Evolutionary conservation across 495 filamentous ascomycete genomes (phyloP), one percentile per base, ranked within the genome.

Genomic region (Penicillium longicatenatum): DNA sequence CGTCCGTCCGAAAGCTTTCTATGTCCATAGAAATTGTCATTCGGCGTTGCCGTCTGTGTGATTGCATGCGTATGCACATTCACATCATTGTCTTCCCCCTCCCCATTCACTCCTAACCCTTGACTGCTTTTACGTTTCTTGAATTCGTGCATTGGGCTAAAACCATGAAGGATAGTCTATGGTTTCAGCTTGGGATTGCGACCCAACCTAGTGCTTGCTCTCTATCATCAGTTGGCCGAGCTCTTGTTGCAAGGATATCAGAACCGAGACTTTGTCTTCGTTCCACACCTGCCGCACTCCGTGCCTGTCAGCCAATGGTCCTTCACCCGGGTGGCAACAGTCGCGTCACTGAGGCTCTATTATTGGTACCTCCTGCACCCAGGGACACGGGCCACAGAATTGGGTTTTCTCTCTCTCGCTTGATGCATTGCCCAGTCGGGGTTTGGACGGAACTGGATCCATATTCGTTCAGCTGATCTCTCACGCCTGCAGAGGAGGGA

Each of bases 401-500:
- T 68, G 67, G 60, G 54, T 63, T 61, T 65, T 33, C 22, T 42
- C 45, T 30, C 52, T 50, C 52, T 58, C 44, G 24, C 35, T 57
- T 47, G 51, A 47, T 37, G 46, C 51, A 48, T 57, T 59, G 31
- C 44, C 48, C 45, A 57, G 37, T 54, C 39, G 54, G 59, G 53
- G 49, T 49, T 57, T 57, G 60, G 51, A 58, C 62, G 52, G 58
- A 10, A 46, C 62, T 50, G 64, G 44, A 57, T 68, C 59, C 65
- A 63, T 70, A 70, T 62, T 63, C 60, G 58, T 78, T 79, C 76
- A 79, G 76, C 76, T 79, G 76, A 79, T 75, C 74, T 71, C 53
- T 67, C 65, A 68, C 65, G 57, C 65, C 74, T 79, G 76, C 76
- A 78, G 68, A 72, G 54, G 65, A 39, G 52, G 75, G 69, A 73